Conservation (phyloP, 139 green algal species). For the Picochlorum sp. region DNA sequence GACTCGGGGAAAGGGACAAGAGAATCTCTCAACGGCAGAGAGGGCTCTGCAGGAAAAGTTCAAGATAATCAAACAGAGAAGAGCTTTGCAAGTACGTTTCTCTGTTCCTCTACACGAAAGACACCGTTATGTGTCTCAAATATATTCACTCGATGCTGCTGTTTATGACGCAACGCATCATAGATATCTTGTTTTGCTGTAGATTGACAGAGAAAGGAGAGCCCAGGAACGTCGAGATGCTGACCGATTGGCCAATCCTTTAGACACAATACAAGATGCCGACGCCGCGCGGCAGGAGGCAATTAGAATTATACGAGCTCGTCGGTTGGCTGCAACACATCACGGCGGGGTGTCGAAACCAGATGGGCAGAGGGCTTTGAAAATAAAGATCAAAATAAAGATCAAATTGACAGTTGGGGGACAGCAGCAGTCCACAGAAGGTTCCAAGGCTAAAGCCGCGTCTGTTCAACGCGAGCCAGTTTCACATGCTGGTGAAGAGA, state of each 20-base stretch:
- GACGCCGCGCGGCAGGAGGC: not conserved
- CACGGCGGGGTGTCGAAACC: not conserved
- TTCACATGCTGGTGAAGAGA: not conserved
- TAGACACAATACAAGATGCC: not conserved
- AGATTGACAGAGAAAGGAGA: too few species aligned
- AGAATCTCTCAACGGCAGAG: not conserved
- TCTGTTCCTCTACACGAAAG: not conserved
- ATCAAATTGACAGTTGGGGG: not conserved
- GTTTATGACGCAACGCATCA: too few species aligned
- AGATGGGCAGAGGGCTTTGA: not conserved
- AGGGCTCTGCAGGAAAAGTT: not conserved
- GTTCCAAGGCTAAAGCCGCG: conserved; percentile 4
- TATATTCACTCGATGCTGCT: too few species aligned
- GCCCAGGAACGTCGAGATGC: too few species aligned
- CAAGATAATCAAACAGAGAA: not conserved
- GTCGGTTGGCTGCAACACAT: not conserved
- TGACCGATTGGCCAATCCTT: too few species aligned
- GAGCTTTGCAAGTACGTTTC: not conserved
- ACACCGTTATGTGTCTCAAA: too few species aligned
- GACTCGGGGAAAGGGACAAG: not conserved
- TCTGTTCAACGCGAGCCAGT: not conserved
- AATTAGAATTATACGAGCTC: not conserved
- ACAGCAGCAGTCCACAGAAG: conserved; percentile 1
- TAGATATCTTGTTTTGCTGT: too few species aligned
- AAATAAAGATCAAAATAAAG: conserved; percentile 2